Conservation (phyloP, 768 basidiomycete species). For the Sutorius australiensis region DNA sequence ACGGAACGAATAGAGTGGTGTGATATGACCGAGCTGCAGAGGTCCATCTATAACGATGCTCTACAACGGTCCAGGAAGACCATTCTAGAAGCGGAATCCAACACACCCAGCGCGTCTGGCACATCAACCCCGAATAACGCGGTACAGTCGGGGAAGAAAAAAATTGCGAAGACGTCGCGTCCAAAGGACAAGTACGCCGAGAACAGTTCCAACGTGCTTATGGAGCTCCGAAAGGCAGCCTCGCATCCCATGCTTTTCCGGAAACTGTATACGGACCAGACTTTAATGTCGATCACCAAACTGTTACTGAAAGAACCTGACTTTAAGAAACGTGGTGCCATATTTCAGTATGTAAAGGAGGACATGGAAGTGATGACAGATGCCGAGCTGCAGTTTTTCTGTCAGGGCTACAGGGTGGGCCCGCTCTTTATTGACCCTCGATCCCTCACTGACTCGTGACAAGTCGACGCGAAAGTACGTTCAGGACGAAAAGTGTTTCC, state of each 20-base stretch:
- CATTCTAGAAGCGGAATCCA: conserved; percentile 46
- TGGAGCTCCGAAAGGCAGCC: conserved; percentile 96
- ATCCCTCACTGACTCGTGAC: conserved; percentile 7
- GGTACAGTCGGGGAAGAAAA: conserved; percentile 30
- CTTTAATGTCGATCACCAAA: conserved; percentile 69
- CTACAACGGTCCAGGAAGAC: conserved; percentile 83
- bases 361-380: conserved; percentile 99
- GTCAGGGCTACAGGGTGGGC: conserved; percentile 76
- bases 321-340: conserved; percentile 77
- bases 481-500: conserved; percentile 69
- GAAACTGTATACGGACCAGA: conserved; percentile 73
- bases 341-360: conserved; percentile 86
- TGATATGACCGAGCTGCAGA: conserved; percentile 82
- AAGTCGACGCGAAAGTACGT: conserved; percentile 73
- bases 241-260: conserved; percentile 97
- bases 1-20: conserved; percentile 94
- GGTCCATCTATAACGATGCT: conserved; percentile 79
- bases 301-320: conserved; percentile 88
- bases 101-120: conserved; percentile 29
- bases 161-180: conserved; percentile 34
- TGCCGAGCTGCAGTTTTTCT: conserved; percentile 87
- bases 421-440: background rate
- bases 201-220: conserved; percentile 90
- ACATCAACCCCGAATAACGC: conserved; percentile 27
- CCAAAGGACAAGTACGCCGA: conserved; percentile 72